These are phyloP conservation scores for Talaromyces albobiverticillius DNA, from an alignment of 2,329 filamentous ascomycete genomes.

Conservation along the genomic window DNA sequence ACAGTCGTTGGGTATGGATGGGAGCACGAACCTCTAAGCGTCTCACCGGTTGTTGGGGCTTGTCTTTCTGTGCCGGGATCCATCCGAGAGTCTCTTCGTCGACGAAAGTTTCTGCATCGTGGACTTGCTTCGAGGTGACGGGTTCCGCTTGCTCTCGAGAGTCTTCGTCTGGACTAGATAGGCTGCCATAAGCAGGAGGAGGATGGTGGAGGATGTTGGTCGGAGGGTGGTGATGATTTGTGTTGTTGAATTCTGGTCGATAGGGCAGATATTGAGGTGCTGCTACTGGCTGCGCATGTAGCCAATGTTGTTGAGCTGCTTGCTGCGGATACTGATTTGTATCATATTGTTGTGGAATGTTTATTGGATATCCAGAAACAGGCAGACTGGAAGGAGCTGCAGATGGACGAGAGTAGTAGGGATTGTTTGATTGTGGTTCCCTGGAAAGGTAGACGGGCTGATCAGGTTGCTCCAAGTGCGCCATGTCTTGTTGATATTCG, in stretches of 20 bases:
- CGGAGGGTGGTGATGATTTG: background rate
- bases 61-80: background rate
- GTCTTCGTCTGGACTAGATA: background rate
- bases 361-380: background rate
- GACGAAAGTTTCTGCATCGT: constrained; percentile 8
- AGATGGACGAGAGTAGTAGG: background rate
- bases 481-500: background rate
- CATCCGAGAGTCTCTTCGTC: constrained; percentile 8
- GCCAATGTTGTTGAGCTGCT: background rate
- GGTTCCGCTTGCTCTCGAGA: background rate
- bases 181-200: background rate
- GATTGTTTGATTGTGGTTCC: background rate
- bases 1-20: background rate
- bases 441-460: background rate
- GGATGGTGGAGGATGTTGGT: background rate
- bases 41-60: background rate
- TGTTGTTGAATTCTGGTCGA: background rate
- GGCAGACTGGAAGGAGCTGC: background rate
- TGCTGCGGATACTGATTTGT: background rate
- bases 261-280: background rate
- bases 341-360: background rate
- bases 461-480: background rate
- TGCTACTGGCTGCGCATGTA: background rate
- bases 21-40: background rate
- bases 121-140: background rate